phyloP scores from a whole-genome alignment of 345 rosid genomes.

The Ailanthus altissimus region DNA sequence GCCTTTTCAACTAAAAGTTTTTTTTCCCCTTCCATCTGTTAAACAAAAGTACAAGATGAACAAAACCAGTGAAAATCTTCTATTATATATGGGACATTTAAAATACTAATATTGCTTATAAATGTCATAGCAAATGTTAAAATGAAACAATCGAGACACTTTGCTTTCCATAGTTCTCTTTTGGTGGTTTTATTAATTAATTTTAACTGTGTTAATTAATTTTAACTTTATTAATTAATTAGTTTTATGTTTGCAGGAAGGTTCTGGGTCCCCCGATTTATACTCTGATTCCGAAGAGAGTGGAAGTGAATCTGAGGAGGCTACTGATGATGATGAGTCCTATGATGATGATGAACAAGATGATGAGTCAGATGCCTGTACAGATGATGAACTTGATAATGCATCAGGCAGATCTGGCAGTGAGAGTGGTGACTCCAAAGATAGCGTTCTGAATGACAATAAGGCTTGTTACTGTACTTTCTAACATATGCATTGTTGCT shows the following conservation, averaged over 20 bases:
- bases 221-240: slow-evolving; percentile 25
- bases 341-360: slow-evolving; percentile 65
- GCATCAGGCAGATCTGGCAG: slow-evolving; percentile 50
- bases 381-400: slow-evolving; percentile 56
- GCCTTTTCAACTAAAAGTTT: not conserved
- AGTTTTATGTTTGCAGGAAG: slow-evolving; percentile 65
- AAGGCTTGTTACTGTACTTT: slow-evolving; percentile 44
- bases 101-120: not conserved
- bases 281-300: slow-evolving; percentile 84
- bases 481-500: slow-evolving; percentile 12
- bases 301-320: slow-evolving; percentile 82
- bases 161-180: not conserved
- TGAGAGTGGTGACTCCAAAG: slow-evolving; percentile 44
- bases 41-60: not conserved
- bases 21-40: not conserved
- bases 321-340: slow-evolving; percentile 75
- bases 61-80: not conserved
- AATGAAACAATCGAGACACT: not conserved
- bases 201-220: slow-evolving; percentile 28
- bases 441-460: slow-evolving; percentile 40
- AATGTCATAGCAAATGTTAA: not conserved
- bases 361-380: slow-evolving; percentile 58
- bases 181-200: slow-evolving; percentile 14
- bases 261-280: slow-evolving; percentile 65
- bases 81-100: not conserved